These are phyloP conservation scores for Coemansia furcata DNA, from an alignment of 192 early-diverging fungal genomes.

Conservation along the genomic window DNA sequence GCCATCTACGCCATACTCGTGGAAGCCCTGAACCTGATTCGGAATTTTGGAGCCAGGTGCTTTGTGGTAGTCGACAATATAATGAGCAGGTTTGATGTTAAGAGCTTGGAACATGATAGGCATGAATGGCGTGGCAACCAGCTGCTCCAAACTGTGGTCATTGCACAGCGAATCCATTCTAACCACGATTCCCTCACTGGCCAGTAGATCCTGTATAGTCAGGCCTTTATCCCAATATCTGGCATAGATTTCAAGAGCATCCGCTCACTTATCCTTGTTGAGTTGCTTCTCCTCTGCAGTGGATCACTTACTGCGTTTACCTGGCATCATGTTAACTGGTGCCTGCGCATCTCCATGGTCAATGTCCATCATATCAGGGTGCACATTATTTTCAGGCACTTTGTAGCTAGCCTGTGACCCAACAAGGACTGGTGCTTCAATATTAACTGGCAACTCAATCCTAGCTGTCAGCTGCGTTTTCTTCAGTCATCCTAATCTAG, in stretches of 20 bases:
- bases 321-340: background rate
- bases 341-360: background rate
- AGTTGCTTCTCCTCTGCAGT: background rate
- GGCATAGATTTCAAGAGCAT: background rate
- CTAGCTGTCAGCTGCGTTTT: no score
- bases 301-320: background rate
- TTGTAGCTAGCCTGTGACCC: background rate
- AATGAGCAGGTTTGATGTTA: background rate
- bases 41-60: background rate
- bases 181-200: background rate
- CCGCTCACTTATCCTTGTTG: no score
- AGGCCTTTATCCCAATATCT: background rate
- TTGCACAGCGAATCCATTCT: background rate
- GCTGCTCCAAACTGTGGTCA: background rate
- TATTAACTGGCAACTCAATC: no score
- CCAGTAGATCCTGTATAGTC: background rate
- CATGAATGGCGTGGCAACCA: conserved; percentile 3
- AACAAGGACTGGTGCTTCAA: no score
- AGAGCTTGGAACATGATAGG: conserved; percentile 7
- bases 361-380: background rate
- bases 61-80: background rate
- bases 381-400: background rate
- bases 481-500: background rate
- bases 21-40: background rate
- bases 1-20: conserved; percentile 18